Evolutionary conservation across 176 grass and related monocot species (phyloP).

Genomic region (Raddia guianensis): DNA sequence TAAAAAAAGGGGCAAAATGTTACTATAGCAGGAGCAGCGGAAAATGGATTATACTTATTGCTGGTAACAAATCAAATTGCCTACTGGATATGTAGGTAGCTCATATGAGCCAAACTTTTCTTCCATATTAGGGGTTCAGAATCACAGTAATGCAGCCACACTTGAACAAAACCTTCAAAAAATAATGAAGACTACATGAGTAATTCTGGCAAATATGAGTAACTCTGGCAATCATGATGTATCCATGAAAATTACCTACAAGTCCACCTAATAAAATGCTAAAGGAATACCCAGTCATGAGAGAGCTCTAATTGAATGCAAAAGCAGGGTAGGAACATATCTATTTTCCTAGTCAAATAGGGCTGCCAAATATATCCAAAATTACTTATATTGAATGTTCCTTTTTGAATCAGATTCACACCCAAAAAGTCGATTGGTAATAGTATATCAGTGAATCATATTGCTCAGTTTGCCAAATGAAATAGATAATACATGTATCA

Average conservation of each 20-base stretch:
- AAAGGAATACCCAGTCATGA: too few relatives aligned
- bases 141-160: slow-evolving; percentile 30
- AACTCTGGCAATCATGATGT: neutral
- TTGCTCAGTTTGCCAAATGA: too few relatives aligned
- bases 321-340: too few relatives aligned
- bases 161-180: slow-evolving; percentile 32
- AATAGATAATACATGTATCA: too few relatives aligned
- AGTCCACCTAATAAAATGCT: neutral
- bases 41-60: slow-evolving; percentile 36
- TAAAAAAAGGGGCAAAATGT: neutral
- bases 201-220: neutral
- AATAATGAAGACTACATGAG: neutral
- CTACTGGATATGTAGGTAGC: slow-evolving; percentile 34
- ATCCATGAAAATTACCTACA: neutral
- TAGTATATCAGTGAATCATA: too few relatives aligned
- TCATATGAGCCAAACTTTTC: slow-evolving; percentile 36
- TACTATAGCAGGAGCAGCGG: slow-evolving; percentile 1
- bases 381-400: too few relatives aligned
- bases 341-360: neutral
- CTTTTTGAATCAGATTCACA: too few relatives aligned
- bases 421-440: too few relatives aligned
- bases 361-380: neutral
- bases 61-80: slow-evolving; percentile 43
- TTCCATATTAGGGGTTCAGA: slow-evolving; percentile 42
- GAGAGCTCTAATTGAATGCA: too few relatives aligned